phyloP scores from a whole-genome alignment of 75 land plant genomes.

The Larix kaempferi region DNA sequence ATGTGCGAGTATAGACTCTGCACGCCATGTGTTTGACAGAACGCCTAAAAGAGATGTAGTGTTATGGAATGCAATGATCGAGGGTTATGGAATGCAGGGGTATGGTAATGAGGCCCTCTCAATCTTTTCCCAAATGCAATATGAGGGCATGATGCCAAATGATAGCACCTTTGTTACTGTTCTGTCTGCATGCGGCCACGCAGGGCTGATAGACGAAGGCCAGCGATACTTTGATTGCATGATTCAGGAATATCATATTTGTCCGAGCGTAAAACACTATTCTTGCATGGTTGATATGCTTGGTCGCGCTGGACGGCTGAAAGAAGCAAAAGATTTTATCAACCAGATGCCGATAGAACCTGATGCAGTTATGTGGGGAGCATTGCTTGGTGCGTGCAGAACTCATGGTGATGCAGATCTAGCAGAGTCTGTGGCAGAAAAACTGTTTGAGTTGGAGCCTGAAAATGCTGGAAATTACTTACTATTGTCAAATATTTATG shows the following conservation, averaged over 20 bases:
- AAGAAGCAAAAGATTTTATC: conserved; percentile 53
- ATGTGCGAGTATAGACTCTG: conserved; percentile 41
- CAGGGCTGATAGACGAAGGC: conserved; percentile 53
- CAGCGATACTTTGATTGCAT: conserved; percentile 41
- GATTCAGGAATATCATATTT: conserved; percentile 27
- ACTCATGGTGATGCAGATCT: conserved; percentile 41
- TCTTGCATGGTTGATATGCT: conserved; percentile 68
- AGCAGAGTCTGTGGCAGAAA: conserved; percentile 48
- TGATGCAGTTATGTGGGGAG: conserved; percentile 48
- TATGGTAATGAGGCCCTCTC: conserved; percentile 49
- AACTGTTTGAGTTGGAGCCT: conserved; percentile 36
- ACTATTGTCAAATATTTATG: conserved; percentile 59
- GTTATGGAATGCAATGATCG: conserved; percentile 61
- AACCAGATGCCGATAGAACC: conserved; percentile 30
- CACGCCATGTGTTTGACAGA: conserved; percentile 39
- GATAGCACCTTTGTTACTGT: conserved; percentile 44
- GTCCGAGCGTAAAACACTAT: conserved; percentile 47
- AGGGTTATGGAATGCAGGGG: conserved; percentile 72
- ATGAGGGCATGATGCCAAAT: conserved; percentile 49
- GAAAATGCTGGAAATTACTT: conserved; percentile 38
- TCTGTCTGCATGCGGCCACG: conserved; percentile 58
- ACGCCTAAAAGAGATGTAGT: conserved; percentile 45
- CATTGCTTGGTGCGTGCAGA: conserved; percentile 63
- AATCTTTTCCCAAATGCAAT: conserved; percentile 38
- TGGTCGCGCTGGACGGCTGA: conserved; percentile 54